Evolutionary conservation across 352 stramenopile genomes (phyloP), one percentile per base, ranked within the genome.

Genomic region (Phytopythium cucurbitacearum): DNA sequence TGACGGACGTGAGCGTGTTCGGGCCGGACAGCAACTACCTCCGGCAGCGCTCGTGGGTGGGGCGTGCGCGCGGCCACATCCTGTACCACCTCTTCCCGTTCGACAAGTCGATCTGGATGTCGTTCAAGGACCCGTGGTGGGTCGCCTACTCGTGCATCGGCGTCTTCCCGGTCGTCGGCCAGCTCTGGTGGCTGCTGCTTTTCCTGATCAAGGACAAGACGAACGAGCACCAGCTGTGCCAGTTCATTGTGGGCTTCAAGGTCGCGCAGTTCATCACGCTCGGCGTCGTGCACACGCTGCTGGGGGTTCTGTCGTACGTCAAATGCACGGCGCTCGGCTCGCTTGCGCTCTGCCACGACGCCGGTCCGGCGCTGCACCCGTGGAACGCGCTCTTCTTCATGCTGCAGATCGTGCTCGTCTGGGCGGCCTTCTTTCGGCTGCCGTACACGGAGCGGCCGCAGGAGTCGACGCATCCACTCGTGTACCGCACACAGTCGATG

Each of bases 221-320:
- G 34, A 91, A 97, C 64, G 89, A 97, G 63, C 90, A 95, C 53
- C 88, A 96, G 56, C 64, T 97, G n/a, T 95, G 85, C 52, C 76
- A 97, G 54, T 97, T 97, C 40, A 96, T 97, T 47, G 80, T 96
- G 13, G 82, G 85, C 12, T 96, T 97, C 67, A 92, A 96, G 45
- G 78, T 76, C n/a, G 85, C 86, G 5, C 87, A 96, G 59, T 97
- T 97, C 54, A 85, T 96, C 44, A 91, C 85, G 12, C 71, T 95
- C 16, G 89, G 89, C 0, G 65, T 95, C 13, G 60, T 91, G 52
- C 73, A 85, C 52, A 88, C 79, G 41, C 59, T 76, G 12, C 70
- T 87, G 37, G 86, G 84, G 3, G 57, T 93, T 9, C 59, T 73
- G 9, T 57, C 73, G 42, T 95, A 93, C 45, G 74, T 92, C n/a